phyloP scores from a whole-genome alignment of 352 stramenopile species.

The Phytophthora pini region DNA sequence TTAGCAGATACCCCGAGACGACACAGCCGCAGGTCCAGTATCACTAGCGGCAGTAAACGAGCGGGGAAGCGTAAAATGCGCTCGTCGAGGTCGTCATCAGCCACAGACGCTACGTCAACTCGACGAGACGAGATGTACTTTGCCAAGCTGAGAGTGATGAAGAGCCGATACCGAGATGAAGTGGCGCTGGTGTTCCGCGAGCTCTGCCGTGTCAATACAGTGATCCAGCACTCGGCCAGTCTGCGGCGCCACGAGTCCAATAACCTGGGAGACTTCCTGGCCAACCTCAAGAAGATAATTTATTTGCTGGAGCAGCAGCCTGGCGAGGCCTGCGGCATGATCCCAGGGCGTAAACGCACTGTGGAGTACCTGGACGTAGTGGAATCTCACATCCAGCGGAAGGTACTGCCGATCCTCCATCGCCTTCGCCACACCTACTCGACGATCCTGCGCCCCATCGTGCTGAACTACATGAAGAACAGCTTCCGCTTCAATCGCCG shows the following conservation, averaged over 20 bases:
- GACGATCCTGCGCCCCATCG: slow-evolving; percentile 75
- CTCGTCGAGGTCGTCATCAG: slow-evolving; percentile 16
- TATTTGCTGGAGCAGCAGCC: slow-evolving; percentile 88
- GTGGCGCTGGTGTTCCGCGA: slow-evolving; percentile 83
- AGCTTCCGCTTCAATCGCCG: slow-evolving; percentile 63
- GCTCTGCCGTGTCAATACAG: slow-evolving; percentile 79
- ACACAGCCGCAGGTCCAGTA: slow-evolving; percentile 20
- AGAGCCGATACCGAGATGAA: slow-evolving; percentile 79
- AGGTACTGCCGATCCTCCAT: slow-evolving; percentile 82
- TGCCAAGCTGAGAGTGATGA: slow-evolving; percentile 70
- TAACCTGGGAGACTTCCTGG: slow-evolving; percentile 81
- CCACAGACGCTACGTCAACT: slow-evolving; percentile 5
- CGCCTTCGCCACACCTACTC: slow-evolving; percentile 83
- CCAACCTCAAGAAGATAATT: slow-evolving; percentile 91
- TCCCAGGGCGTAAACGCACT: slow-evolving; percentile 71
- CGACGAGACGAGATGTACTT: slow-evolving; percentile 72
- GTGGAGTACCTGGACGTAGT: slow-evolving; percentile 83
- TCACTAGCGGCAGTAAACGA: slow-evolving; percentile 28
- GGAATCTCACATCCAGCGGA: slow-evolving; percentile 85
- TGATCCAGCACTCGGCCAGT: slow-evolving; percentile 82
- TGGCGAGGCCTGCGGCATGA: slow-evolving; percentile 77
- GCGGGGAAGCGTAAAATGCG: slow-evolving; percentile 36
- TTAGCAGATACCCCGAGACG: slow-evolving; percentile 10
- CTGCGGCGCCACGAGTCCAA: slow-evolving; percentile 81
- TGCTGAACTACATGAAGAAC: slow-evolving; percentile 83